Evolutionary conservation across 768 basidiomycete genomes (phyloP).

Genomic region (Melanogaster broomeanus): DNA sequence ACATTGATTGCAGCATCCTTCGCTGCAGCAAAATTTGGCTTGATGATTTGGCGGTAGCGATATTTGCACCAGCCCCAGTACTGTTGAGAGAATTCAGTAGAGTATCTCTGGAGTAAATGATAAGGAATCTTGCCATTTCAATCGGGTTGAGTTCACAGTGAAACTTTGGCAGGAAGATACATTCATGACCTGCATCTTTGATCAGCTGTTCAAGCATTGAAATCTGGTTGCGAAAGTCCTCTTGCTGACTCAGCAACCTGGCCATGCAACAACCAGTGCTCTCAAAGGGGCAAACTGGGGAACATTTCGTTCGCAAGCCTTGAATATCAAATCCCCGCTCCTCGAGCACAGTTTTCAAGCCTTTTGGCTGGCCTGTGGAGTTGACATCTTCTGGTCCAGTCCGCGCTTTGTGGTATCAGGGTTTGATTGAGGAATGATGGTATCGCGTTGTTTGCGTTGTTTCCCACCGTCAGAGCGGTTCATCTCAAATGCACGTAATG

Average conservation of each 20-base stretch:
- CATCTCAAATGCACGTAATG: constrained; percentile 27
- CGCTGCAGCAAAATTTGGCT: constrained; percentile 31
- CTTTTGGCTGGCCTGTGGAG: constrained; percentile 24
- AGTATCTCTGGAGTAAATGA: no score
- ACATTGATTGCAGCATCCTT: constrained; percentile 26
- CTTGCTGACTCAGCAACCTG: constrained; percentile 26
- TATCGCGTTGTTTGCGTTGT: constrained; percentile 18
- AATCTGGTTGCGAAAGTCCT: constrained; percentile 26
- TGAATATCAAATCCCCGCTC: constrained; percentile 42
- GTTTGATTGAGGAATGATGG: constrained; percentile 24
- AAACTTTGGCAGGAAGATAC: constrained; percentile 38
- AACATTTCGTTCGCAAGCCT: constrained; percentile 35
- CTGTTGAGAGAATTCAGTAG: no score
- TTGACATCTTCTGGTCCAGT: constrained; percentile 37
- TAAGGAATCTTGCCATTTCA: no score
- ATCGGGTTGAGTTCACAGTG: constrained; percentile 40
- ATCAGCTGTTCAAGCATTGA: constrained; percentile 25
- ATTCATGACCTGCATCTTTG: constrained; percentile 24
- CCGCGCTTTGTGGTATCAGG: constrained; percentile 5
- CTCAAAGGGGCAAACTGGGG: constrained; percentile 22
- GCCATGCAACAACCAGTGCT: constrained; percentile 28
- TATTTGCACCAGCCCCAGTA: constrained; percentile 26
- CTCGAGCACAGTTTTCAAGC: constrained; percentile 9
- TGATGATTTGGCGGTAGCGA: constrained; percentile 11
- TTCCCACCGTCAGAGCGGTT: constrained; percentile 23